Base-by-base conservation (phyloP, 1,284 basidiomycete genomes). In the Apiotrichum sp. region DNA sequence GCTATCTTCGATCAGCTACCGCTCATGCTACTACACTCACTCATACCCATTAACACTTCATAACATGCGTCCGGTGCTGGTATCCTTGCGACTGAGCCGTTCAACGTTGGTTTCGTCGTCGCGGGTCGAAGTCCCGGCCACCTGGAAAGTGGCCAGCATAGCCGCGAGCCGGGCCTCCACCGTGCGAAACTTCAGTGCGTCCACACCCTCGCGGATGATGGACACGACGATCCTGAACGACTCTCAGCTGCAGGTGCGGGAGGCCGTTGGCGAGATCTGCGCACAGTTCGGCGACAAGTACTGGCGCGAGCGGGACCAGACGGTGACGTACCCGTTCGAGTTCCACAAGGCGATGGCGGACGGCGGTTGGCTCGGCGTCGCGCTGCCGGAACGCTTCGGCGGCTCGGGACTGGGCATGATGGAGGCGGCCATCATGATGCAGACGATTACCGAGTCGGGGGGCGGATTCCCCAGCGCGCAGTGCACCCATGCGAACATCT, bases 311-410 rank as follows among this genome's bases (percentile, higher is more conserved):
- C 53, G 51, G 32, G 59, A 61, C 39, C 39, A 50, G 47, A 50
- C 50, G 10, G 35, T 47, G 50, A 47, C 52, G 31, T 57, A 55
- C 47, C 59, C 59, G n/a, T 50, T 52, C 43, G 59, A 61, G 50
- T 61, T 61, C 48, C 59, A 61, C 55, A 57, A 57, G 59, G 59
- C 59, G 4, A 50, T 61, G 11, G 59, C 59, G 32, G 56, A 55
- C 40, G 56, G 50, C 42, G 59, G 59, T 0, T 61, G 56, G 53
- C 53, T 61, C 33, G 59, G 59, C 39, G 50, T 61, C 13, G 53
- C 59, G 22, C 53, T 57, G 29, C 59, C 59, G 1, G 59, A 61
- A 42, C 40, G 45, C 39, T 57, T 55, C 35, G 59, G 59, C 35
- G 59, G 59, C 6, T 53, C 53, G 3, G 59, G 59, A 5, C 51